Evolutionary conservation across 2,329 filamentous ascomycete species (phyloP), one percentile per base, ranked within the genome.

Genomic region (Aspergillus melleus): DNA sequence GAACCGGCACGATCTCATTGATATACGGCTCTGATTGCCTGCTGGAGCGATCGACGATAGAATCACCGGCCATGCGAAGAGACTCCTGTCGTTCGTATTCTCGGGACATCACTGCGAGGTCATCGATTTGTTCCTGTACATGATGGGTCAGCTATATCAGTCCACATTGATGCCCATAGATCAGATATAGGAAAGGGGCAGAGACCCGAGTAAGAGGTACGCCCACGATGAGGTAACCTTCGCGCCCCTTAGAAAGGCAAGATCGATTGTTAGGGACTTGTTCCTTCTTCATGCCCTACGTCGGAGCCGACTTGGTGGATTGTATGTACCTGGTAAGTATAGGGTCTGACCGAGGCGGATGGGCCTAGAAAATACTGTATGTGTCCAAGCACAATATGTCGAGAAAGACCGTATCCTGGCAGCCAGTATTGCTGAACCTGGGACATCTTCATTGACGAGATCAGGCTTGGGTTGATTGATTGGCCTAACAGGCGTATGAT

Each of bases 321-420:
- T 26, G 22, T 47, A 49, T 49, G 47, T 77, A 79, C 79, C 72
- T 81, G 79, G 61, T 80, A 80, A 54, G 74, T 78, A 64, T 78
- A 82, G 44, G 80, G 80, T 60, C 80, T 72, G 39, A 77, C 79
- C 9, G 77, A 77, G 57, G 79, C 78, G 58, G 75, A 75, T 46
- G 79, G 80, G 11, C 80, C 80, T 26, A 82, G 74, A 61, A 80
- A 80, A 62, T 77, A 81, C 59, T 81, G 79, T 52, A 81, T 79
- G 52, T 81, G 77, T 47, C 77, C 76, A 51, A 82, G 71, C 49
- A 82, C 78, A 57, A 82, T 77, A 59, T 81, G 79, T 46, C 80
- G 76, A 49, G 79, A 81, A n/a, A 82, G 76, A 16, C 76, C 75
- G 61, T 78, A 81, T 52, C 80, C 80, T 32, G 80, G 79, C 49